Conservation (phyloP, 2,329 filamentous ascomycete genomes). For the Neocucurbitaria cava region DNA sequence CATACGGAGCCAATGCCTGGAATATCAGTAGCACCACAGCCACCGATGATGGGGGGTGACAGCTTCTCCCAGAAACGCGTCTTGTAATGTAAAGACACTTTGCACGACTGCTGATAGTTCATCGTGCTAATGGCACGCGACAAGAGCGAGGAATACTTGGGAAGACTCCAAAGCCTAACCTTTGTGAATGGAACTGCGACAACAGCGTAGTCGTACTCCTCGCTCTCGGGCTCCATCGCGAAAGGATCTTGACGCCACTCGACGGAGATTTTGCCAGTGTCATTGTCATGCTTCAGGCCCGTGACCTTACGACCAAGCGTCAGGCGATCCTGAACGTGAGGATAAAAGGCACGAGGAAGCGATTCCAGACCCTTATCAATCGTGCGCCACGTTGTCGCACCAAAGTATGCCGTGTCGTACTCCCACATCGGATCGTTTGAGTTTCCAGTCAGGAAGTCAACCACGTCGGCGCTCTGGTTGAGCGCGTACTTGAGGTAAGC, state of each 20-base stretch:
- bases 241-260: conserved; percentile 62
- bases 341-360: conserved; percentile 68
- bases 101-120: conserved; percentile 60
- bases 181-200: conserved; percentile 70
- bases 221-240: conserved; percentile 52
- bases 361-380: conserved; percentile 68
- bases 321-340: conserved; percentile 64
- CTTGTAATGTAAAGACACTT: conserved; percentile 71
- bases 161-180: conserved; percentile 68
- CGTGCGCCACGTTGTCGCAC: conserved; percentile 66
- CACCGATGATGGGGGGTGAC: conserved; percentile 65
- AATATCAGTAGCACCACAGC: conserved; percentile 68
- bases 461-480: conserved; percentile 62
- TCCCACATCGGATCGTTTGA: conserved; percentile 56
- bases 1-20: conserved; percentile 68
- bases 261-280: conserved; percentile 62
- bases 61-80: conserved; percentile 68
- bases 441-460: conserved; percentile 50
- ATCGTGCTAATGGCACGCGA: conserved; percentile 57
- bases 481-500: conserved; percentile 68
- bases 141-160: conserved; percentile 59
- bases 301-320: conserved; percentile 65
- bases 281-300: conserved; percentile 61
- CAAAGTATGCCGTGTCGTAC: conserved; percentile 64
- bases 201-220: conserved; percentile 71